Evolutionary conservation across 192 early-diverging fungal species (phyloP), one percentile per base, ranked within the genome.

Genomic region (Linnemannia elongata): DNA sequence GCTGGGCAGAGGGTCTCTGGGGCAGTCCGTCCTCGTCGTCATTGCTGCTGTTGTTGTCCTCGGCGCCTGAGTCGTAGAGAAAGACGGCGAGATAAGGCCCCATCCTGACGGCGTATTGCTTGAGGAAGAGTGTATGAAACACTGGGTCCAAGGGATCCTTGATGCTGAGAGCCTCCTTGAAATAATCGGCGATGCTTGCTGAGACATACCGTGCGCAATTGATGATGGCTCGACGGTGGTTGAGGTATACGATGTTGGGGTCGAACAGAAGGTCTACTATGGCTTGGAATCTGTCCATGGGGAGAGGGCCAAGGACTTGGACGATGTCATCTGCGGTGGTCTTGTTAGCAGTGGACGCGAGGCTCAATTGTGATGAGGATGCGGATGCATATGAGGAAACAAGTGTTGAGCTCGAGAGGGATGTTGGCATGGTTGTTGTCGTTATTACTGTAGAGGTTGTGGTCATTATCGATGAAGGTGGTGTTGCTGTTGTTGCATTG

Each of bases 161-260:
- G 1, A 38, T 74, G 27, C 57, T 57, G n/a, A 74, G 69, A 15
- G 79, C 79, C 33, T 77, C 77, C 27, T 27, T 22, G 35, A 86
- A 86, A 49, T 60, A 68, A 3, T 80, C 79, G 27, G 80, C 84
- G 35, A 86, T 81, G 39, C 75, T 78, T 15, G 84, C 79, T 73
- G 84, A 86, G 70, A 86, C 79, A 57, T 86, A 86, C 4, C 84
- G 84, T 4, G 84, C 84, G 42, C 84, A 86, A 36, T 86, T 86
- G 74, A 86, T 86, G 70, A 81, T 80, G n/a, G 84, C 84, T 13
- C 84, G 69, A n/a, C 84, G 78, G 44, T 86, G 75, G 54, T 57
- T 77, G 12, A 86, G 69, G 1, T 77, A 41, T 3, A 86, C 84
- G 22, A 86, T 70, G 30, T 72, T 72, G 39, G 84, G 84, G 42